phyloP scores from a whole-genome alignment of 257 asterid genomes.

The Thymus quinquecostatus region DNA sequence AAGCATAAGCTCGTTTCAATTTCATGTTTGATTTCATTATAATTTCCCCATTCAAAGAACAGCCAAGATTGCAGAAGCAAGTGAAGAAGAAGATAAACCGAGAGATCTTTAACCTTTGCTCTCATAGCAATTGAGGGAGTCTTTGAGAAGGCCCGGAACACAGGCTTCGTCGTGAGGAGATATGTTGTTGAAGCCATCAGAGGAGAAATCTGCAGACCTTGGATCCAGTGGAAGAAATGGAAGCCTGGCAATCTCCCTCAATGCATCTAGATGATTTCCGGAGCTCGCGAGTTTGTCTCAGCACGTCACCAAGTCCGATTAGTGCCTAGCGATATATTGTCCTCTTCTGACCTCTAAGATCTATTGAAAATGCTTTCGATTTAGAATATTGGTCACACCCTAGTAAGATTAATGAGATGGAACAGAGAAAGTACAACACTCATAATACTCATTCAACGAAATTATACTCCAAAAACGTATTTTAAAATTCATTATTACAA shows the following conservation, averaged over 20 bases:
- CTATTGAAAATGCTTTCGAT: too few species aligned
- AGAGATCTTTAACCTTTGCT: slow-evolving; percentile 58
- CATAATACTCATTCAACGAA: too few species aligned
- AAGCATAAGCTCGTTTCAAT: not conserved
- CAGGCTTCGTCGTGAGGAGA: slow-evolving; percentile 89
- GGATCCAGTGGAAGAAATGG: slow-evolving; percentile 97
- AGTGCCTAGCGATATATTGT: too few species aligned
- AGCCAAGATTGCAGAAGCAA: slow-evolving; percentile 3
- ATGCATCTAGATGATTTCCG: slow-evolving; percentile 76
- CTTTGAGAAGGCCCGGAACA: slow-evolving; percentile 87
- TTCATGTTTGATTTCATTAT: not conserved
- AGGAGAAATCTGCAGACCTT: slow-evolving; percentile 59
- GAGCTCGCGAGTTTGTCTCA: slow-evolving; percentile 73
- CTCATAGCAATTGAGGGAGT: slow-evolving; percentile 85
- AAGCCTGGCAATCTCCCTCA: slow-evolving; percentile 87
- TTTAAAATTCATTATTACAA: too few species aligned
- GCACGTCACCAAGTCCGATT: slow-evolving; percentile 39
- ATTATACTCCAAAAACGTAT: too few species aligned
- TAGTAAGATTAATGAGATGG: too few species aligned
- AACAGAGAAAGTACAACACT: too few species aligned
- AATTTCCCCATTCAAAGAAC: not conserved
- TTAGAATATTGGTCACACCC: too few species aligned
- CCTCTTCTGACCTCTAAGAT: too few species aligned
- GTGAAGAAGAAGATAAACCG: not conserved
- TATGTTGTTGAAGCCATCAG: slow-evolving; percentile 59